Base-by-base conservation (phyloP, 345 rosid genomes). In the Eucalyptus cloeziana region DNA sequence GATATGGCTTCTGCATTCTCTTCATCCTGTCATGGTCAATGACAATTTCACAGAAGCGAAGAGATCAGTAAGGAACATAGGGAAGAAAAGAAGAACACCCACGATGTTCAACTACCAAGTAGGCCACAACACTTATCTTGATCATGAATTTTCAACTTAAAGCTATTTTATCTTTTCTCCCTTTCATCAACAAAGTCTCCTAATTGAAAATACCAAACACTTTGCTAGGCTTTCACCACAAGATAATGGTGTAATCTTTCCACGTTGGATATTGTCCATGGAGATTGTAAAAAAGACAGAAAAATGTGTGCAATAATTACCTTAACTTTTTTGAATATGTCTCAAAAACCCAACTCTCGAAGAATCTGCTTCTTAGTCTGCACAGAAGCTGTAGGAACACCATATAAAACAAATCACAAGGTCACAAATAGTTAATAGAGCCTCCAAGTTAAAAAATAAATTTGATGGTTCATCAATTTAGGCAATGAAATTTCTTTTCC, bases 1-100 rank as follows among this genome's bases (percentile, higher is more conserved):
- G 99, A 91, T 92, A 97, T 96, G 89, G 99, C 99, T 93, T 97
- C 96, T n/a, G 96, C 96, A 95, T 98, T 98, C 95, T 96, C 99
- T 89, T 98, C 98, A 89, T 96, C 97, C 99, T 98, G 89, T 90
- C 49, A 31, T 49, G 31, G n/a, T 50, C 43, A 86, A 30, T 50
- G 87, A 86, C 47, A 86, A 14, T 31, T 86, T 13, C 86, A 69
- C 33, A 47, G 8, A 31, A 49, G 81, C 40, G 49, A 86, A 62
- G 50, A 49, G 79, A 89, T 86, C 24, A 86, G 47, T 13, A 45
- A 58, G 33, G 33, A 25, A 67, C 4, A 43, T 47, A 24, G 67
- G 21, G 11, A 47, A 47, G 43, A 88, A 91, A 80, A 7, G 50
- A 37, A 27, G 49, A n/a, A 27, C n/a, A 13, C 54, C 81, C 27